Conservation (phyloP, 2,329 filamentous ascomycete species). For the Chalara sp. region DNA sequence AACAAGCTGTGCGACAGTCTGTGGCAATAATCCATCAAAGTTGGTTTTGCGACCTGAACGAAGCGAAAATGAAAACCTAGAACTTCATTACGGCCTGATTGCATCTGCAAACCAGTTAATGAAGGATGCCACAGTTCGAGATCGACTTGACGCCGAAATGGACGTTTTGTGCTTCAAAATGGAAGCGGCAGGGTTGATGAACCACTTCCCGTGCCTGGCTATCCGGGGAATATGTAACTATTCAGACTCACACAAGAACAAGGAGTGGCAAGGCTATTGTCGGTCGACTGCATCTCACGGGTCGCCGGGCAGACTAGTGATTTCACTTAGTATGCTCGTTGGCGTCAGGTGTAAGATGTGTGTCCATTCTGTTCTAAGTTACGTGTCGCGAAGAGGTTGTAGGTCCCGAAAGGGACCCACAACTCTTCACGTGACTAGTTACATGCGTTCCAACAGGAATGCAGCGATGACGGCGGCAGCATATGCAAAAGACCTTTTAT, state of each 20-base stretch:
- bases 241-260: too few relatives aligned
- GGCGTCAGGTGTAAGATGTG: too few relatives aligned
- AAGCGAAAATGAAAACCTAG: slow-evolving; percentile 3
- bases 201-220: slow-evolving; percentile 6
- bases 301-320: too few relatives aligned
- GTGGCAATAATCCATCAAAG: slow-evolving; percentile 14
- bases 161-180: slow-evolving; percentile 29
- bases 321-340: too few relatives aligned
- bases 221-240: neutral
- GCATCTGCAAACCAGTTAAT: slow-evolving; percentile 25
- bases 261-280: neutral
- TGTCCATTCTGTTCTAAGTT: too few relatives aligned
- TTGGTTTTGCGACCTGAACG: slow-evolving; percentile 8
- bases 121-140: slow-evolving; percentile 11
- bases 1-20: slow-evolving; percentile 12
- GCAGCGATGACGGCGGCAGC: slow-evolving; percentile 13
- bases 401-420: too few relatives aligned
- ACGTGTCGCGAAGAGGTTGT: too few relatives aligned
- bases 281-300: too few relatives aligned
- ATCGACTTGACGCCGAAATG: slow-evolving; percentile 9
- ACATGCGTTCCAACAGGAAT: too few relatives aligned
- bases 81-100: slow-evolving; percentile 30
- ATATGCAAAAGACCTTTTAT: slow-evolving; percentile 12
- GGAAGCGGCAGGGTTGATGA: slow-evolving; percentile 10
- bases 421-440: too few relatives aligned